These are phyloP conservation scores for Venturia carpophila DNA, from an alignment of 2,329 filamentous ascomycete species.

Conservation along the genomic window DNA sequence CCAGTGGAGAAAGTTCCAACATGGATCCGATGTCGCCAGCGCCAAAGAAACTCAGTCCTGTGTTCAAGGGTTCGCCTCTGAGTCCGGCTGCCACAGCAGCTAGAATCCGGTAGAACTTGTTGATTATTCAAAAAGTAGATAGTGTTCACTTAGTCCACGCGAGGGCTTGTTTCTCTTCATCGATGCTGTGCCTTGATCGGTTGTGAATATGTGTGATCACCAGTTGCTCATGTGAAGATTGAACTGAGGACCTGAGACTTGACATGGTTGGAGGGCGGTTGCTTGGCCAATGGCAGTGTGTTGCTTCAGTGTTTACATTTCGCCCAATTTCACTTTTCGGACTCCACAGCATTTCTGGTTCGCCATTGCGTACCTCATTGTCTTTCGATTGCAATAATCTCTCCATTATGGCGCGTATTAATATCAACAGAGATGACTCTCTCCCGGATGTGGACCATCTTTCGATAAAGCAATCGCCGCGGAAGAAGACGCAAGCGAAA, in stretches of 20 bases:
- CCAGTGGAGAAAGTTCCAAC: conserved; percentile 9
- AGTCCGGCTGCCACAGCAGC: conserved; percentile 6
- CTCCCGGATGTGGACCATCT: conserved; percentile 22
- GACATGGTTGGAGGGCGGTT: neutral
- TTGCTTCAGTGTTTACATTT: neutral
- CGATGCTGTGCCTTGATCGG: neutral
- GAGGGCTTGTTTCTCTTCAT: conserved; percentile 9
- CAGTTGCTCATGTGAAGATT: no score
- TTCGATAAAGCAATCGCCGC: neutral
- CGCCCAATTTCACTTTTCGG: neutral
- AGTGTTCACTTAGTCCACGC: conserved; percentile 6
- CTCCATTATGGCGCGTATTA: conserved; percentile 18
- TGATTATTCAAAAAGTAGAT: conserved; percentile 6
- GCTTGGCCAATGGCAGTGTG: neutral
- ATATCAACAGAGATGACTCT: conserved; percentile 20
- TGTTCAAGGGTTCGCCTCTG: conserved; percentile 5
- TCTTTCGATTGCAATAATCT: neutral
- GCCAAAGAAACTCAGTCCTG: conserved; percentile 14
- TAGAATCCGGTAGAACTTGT: neutral
- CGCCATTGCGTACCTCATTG: neutral
- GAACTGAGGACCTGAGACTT: no score
- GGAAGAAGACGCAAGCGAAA: conserved; percentile 6
- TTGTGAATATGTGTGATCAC: neutral
- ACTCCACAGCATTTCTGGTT: neutral
- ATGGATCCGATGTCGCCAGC: conserved; percentile 16